Percentiles rank a stretch among this genome's conserved stretches.
These are phyloP conservation scores for Termitomyces sp. DNA, from an alignment of 768 basidiomycete species.

Conservation along the genomic window DNA sequence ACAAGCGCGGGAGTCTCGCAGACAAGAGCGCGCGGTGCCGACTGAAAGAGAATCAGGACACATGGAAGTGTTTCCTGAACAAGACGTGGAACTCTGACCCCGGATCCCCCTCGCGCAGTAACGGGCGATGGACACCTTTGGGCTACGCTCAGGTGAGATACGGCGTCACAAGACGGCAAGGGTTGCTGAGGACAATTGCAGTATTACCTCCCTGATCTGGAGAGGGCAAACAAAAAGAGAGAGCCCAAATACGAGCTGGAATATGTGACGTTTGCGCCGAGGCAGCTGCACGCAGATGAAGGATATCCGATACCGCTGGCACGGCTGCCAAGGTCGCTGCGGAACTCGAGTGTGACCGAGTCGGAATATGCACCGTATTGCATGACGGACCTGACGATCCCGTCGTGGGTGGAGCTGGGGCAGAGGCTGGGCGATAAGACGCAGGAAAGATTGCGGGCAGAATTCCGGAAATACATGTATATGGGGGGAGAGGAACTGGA, in stretches of 20 bases:
- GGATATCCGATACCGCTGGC: constrained; percentile 49
- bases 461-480: constrained; percentile 75
- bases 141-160: constrained; percentile 78
- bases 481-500: constrained; percentile 31
- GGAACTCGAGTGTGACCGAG: constrained; percentile 30
- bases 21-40: constrained; percentile 42
- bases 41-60: constrained; percentile 44
- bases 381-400: constrained; percentile 74
- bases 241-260: constrained; percentile 69
- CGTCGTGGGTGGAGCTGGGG: constrained; percentile 65
- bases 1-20: constrained; percentile 39
- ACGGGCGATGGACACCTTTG: constrained; percentile 65
- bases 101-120: constrained; percentile 64
- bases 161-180: constrained; percentile 7
- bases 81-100: constrained; percentile 57
- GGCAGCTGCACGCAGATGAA: constrained; percentile 31
- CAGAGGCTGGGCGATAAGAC: constrained; percentile 49
- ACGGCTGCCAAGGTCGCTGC: constrained; percentile 48
- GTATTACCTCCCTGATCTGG: constrained; percentile 64
- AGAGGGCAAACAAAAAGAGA: constrained; percentile 36
- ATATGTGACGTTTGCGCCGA: constrained; percentile 60
- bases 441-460: constrained; percentile 49
- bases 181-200: constrained; percentile 20
- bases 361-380: constrained; percentile 62
- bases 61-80: constrained; percentile 60